A percentile compares a stretch with the other conserved stretches of the same genome.
These are phyloP conservation scores for Colletotrichum musicola DNA, from an alignment of 2,329 filamentous ascomycete species.

Conservation along the genomic window DNA sequence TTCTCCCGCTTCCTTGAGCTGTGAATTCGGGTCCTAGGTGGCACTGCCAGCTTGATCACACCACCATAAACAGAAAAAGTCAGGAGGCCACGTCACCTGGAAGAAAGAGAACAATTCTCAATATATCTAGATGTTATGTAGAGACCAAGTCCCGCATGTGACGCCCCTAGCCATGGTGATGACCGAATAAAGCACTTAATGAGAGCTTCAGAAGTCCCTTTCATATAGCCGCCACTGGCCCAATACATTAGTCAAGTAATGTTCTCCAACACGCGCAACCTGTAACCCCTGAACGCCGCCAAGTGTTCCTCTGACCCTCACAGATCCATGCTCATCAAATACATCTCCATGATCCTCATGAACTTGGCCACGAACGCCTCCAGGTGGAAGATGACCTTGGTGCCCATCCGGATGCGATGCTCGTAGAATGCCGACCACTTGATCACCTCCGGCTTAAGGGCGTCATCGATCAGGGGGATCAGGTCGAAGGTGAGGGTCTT, in stretches of 20 bases:
- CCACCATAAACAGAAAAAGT: too few relatives aligned
- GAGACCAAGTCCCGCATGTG: too few relatives aligned
- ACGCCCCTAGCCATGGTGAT: too few relatives aligned
- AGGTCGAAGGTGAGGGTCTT: conserved; percentile 97
- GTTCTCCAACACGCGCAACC: conserved; percentile 5
- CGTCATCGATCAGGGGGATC: conserved; percentile 87
- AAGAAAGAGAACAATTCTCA: too few relatives aligned
- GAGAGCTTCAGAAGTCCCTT: neutral
- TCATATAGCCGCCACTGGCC: conserved; percentile 13
- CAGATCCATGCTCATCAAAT: conserved; percentile 86
- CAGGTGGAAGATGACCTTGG: conserved; percentile 96
- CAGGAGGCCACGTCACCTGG: too few relatives aligned
- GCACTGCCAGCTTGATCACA: too few relatives aligned
- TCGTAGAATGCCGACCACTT: conserved; percentile 98
- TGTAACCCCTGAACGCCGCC: conserved; percentile 43
- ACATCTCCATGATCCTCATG: conserved; percentile 96
- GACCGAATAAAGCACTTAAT: neutral
- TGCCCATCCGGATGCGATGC: conserved; percentile 90
- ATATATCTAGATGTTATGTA: too few relatives aligned
- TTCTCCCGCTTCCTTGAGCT: too few relatives aligned
- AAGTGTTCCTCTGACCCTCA: conserved; percentile 47
- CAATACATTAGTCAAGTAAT: conserved; percentile 5
- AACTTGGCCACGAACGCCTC: conserved; percentile 99
- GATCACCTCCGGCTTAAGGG: conserved; percentile 90
- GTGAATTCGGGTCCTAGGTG: too few relatives aligned